phyloP scores from a whole-genome alignment of 495 filamentous ascomycete species.

The Aspergillus coremiiformis region DNA sequence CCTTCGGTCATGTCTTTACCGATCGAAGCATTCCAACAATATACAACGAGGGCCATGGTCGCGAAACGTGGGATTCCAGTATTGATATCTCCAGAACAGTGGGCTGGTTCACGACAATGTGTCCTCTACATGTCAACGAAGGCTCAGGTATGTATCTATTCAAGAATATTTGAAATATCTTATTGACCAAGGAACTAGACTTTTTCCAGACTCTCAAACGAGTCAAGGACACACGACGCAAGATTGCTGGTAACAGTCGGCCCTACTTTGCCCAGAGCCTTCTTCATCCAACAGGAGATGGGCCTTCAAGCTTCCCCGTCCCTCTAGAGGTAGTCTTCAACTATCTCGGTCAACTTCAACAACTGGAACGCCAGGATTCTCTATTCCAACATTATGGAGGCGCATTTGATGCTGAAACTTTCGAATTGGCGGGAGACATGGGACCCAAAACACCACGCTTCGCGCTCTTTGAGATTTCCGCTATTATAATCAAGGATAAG shows the following conservation, averaged over 20 bases:
- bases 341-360: constrained; percentile 55
- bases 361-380: constrained; percentile 51
- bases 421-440: constrained; percentile 40
- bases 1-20: constrained; percentile 40
- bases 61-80: constrained; percentile 41
- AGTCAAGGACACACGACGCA: constrained; percentile 41
- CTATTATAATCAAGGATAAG: constrained; percentile 50
- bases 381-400: constrained; percentile 55
- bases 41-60: constrained; percentile 51
- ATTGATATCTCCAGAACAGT: constrained; percentile 51
- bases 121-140: constrained; percentile 32
- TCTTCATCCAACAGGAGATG: constrained; percentile 35
- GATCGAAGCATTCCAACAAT: constrained; percentile 51
- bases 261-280: constrained; percentile 46
- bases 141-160: constrained; percentile 24
- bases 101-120: constrained; percentile 56
- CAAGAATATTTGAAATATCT: neutral
- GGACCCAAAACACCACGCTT: constrained; percentile 44
- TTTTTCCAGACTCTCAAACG: constrained; percentile 34
- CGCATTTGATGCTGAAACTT: constrained; percentile 31
- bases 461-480: constrained; percentile 57
- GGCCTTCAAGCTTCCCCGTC: constrained; percentile 38
- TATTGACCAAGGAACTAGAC: constrained; percentile 10
- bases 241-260: constrained; percentile 33
- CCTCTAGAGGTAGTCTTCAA: constrained; percentile 66